Percentiles rank a stretch among this genome's conserved stretches.
phyloP scores from a whole-genome alignment of 805 yeast genomes.

The Tetrapisispora fleetii region DNA sequence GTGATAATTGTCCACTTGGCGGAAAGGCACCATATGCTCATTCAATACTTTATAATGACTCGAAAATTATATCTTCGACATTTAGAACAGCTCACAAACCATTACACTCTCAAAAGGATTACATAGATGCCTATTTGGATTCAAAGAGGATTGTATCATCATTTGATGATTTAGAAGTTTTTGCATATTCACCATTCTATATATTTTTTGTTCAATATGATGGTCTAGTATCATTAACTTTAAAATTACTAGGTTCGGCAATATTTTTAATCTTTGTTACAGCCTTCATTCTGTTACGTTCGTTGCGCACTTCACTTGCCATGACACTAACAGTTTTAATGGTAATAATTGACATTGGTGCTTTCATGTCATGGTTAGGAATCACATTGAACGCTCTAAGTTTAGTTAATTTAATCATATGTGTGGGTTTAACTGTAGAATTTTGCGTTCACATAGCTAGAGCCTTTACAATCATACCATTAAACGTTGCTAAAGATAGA shows the following conservation, averaged over 20 bases:
- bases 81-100: constrained; percentile 78
- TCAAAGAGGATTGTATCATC: constrained; percentile 58
- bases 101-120: constrained; percentile 72
- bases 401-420: constrained; percentile 81
- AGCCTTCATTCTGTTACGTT: constrained; percentile 55
- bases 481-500: constrained; percentile 25
- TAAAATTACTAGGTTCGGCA: constrained; percentile 45
- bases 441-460: constrained; percentile 82
- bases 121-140: constrained; percentile 67
- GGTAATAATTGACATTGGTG: constrained; percentile 67
- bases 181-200: constrained; percentile 90
- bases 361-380: constrained; percentile 64
- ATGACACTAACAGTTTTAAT: constrained; percentile 49
- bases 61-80: constrained; percentile 44
- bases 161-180: constrained; percentile 48
- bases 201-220: constrained; percentile 85
- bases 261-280: constrained; percentile 40
- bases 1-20: constrained; percentile 89
- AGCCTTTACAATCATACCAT: constrained; percentile 49
- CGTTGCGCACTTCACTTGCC: constrained; percentile 47
- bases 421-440: constrained; percentile 88
- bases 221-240: constrained; percentile 50
- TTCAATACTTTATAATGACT: constrained; percentile 39
- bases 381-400: constrained; percentile 82
- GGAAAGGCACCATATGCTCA: constrained; percentile 86